A percentile compares a stretch with the other conserved stretches of the same genome.
These are phyloP conservation scores for Plasmopara viticola DNA, from an alignment of 352 stramenopile species.

Conservation along the genomic window DNA sequence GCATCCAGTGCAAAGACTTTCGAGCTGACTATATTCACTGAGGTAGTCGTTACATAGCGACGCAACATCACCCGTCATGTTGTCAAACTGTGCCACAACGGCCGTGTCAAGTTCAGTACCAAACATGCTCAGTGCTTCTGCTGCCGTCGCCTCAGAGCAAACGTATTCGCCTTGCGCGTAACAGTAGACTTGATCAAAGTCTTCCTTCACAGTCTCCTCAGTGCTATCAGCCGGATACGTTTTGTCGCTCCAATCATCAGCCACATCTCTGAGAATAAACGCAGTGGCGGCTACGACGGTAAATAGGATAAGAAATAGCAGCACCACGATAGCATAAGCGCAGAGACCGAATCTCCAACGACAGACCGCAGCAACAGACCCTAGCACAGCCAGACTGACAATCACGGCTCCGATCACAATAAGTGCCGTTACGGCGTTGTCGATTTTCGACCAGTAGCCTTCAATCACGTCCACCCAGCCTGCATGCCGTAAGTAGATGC, in stretches of 20 bases:
- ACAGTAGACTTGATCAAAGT: constrained; percentile 69
- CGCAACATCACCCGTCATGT: constrained; percentile 42
- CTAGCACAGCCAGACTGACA: constrained; percentile 49
- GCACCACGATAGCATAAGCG: constrained; percentile 48
- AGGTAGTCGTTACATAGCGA: constrained; percentile 48
- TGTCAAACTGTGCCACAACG: constrained; percentile 27
- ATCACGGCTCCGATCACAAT: constrained; percentile 46
- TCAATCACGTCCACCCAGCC: constrained; percentile 52
- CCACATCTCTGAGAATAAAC: constrained; percentile 40
- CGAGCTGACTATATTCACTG: constrained; percentile 26
- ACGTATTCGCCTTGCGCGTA: constrained; percentile 66
- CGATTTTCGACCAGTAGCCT: constrained; percentile 41
- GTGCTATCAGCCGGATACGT: constrained; percentile 39
- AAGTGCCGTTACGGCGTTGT: constrained; percentile 39
- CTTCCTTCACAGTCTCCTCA: constrained; percentile 41
- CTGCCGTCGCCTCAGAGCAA: constrained; percentile 45
- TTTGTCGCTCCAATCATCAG: constrained; percentile 37
- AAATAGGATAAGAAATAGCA: constrained; percentile 50
- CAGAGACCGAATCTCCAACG: constrained; percentile 49
- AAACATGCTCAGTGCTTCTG: constrained; percentile 45
- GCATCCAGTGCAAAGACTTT: constrained; percentile 48
- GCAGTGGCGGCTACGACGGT: constrained; percentile 33
- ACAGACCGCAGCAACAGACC: constrained; percentile 45
- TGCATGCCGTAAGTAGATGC: constrained; percentile 32
- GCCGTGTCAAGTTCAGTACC: constrained; percentile 24